Percentiles rank a stretch among this genome's conserved stretches.
Evolutionary conservation across 176 grass and related monocot species (phyloP).

Genomic region (Puya raimondii): DNA sequence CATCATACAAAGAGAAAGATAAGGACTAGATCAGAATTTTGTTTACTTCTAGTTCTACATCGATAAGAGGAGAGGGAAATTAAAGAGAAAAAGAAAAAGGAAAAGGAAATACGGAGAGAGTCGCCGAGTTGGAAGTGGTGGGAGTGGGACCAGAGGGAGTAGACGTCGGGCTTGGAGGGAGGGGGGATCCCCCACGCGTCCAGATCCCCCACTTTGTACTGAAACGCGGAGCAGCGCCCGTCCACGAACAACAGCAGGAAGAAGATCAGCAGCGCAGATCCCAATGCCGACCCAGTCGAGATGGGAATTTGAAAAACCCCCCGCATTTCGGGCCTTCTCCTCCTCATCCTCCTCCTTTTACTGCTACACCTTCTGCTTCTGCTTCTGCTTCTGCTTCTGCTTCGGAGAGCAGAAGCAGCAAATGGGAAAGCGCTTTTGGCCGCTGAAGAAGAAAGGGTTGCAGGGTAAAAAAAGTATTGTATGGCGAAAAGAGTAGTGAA

Average conservation of each 20-base stretch:
- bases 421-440: too few relatives aligned
- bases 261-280: conserved; percentile 5
- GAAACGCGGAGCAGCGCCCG: conserved; percentile 21
- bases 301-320: too few relatives aligned
- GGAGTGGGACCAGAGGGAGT: conserved; percentile 42
- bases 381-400: too few relatives aligned
- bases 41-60: too few relatives aligned
- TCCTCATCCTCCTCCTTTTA: too few relatives aligned
- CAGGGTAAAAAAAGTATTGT: too few relatives aligned
- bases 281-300: too few relatives aligned
- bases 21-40: background rate
- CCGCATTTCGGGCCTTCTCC: too few relatives aligned
- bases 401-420: too few relatives aligned
- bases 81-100: background rate
- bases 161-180: conserved; percentile 43
- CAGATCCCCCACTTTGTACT: conserved; percentile 81
- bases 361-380: too few relatives aligned
- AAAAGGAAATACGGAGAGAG: conserved; percentile 41
- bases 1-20: background rate
- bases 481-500: too few relatives aligned
- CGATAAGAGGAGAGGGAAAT: background rate
- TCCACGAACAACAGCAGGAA: conserved; percentile 4
- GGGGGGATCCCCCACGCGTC: conserved; percentile 68
- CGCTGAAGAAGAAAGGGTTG: too few relatives aligned
- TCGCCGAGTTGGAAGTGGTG: conserved; percentile 54